These are phyloP conservation scores for Neurospora tetrasperma DNA, from an alignment of 495 filamentous ascomycete species.

Conservation along the genomic window DNA sequence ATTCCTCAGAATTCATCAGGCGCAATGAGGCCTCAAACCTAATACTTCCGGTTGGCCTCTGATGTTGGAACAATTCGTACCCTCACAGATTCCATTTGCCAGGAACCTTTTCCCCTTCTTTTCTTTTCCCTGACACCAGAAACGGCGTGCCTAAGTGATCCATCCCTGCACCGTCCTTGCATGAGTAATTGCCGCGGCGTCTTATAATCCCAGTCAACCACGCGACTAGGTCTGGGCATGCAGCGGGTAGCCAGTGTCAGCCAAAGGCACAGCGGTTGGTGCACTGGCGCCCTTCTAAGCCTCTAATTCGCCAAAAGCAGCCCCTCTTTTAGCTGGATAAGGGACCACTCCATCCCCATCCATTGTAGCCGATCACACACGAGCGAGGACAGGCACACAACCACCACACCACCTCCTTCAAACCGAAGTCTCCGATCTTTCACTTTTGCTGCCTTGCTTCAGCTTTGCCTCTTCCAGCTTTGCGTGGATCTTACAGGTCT, in stretches of 20 bases:
- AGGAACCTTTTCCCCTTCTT: background rate
- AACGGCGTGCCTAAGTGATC: background rate
- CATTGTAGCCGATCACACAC: background rate
- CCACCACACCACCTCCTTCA: background rate
- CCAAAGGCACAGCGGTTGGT: background rate
- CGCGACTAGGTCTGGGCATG: slow-evolving; percentile 14
- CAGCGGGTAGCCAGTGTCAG: slow-evolving; percentile 2
- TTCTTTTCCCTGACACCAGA: background rate
- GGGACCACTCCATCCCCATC: background rate
- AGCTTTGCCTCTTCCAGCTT: background rate
- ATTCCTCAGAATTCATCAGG: background rate
- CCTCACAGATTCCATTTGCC: background rate
- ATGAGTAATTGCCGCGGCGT: background rate
- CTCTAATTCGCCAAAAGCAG: background rate
- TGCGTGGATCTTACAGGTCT: background rate
- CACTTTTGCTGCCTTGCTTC: background rate
- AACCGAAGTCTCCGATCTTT: background rate
- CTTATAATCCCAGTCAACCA: slow-evolving; percentile 20
- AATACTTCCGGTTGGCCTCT: background rate
- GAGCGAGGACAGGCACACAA: background rate
- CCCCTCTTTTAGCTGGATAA: background rate
- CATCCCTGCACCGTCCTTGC: slow-evolving; percentile 9
- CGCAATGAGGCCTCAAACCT: background rate
- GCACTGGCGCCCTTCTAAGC: background rate
- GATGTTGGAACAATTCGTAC: background rate